A percentile compares a stretch with the other conserved stretches of the same genome.
These are phyloP conservation scores for Boletales sp. DNA, from an alignment of 768 basidiomycete genomes.

Conservation along the genomic window DNA sequence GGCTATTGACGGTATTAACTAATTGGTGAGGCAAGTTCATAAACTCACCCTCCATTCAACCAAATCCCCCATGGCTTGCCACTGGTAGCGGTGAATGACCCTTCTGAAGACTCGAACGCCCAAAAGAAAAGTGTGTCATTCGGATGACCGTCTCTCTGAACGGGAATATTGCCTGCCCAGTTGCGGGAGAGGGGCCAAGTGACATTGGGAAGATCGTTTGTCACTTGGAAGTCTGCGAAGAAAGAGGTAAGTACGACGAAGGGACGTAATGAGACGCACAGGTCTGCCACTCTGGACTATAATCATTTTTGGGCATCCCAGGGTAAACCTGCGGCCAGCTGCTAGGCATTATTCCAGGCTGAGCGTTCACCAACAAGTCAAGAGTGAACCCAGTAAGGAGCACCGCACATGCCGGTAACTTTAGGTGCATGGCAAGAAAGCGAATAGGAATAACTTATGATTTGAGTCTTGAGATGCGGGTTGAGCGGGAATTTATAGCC, in stretches of 20 bases:
- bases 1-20: slow-evolving; percentile 33
- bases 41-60: slow-evolving; percentile 64
- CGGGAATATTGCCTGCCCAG: slow-evolving; percentile 63
- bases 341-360: slow-evolving; percentile 25
- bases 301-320: slow-evolving; percentile 43
- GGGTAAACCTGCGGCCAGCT: slow-evolving; percentile 41
- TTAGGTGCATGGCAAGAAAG: slow-evolving; percentile 17
- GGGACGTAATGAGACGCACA: slow-evolving; percentile 39
- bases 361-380: slow-evolving; percentile 17
- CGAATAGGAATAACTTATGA: slow-evolving; percentile 1
- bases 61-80: slow-evolving; percentile 68
- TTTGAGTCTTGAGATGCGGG: background rate
- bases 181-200: slow-evolving; percentile 49
- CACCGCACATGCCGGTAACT: slow-evolving; percentile 2
- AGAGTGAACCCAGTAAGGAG: background rate
- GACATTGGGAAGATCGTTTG: slow-evolving; percentile 53
- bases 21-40: background rate
- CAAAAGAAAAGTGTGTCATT: slow-evolving; percentile 67
- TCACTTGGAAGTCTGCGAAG: slow-evolving; percentile 56
- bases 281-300: slow-evolving; percentile 56
- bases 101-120: slow-evolving; percentile 53
- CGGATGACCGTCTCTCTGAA: slow-evolving; percentile 54
- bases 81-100: slow-evolving; percentile 48
- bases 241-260: background rate
- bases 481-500: background rate